Evolutionary conservation across 768 basidiomycete genomes (phyloP).

Genomic region (Symmetrospora coprosmae): DNA sequence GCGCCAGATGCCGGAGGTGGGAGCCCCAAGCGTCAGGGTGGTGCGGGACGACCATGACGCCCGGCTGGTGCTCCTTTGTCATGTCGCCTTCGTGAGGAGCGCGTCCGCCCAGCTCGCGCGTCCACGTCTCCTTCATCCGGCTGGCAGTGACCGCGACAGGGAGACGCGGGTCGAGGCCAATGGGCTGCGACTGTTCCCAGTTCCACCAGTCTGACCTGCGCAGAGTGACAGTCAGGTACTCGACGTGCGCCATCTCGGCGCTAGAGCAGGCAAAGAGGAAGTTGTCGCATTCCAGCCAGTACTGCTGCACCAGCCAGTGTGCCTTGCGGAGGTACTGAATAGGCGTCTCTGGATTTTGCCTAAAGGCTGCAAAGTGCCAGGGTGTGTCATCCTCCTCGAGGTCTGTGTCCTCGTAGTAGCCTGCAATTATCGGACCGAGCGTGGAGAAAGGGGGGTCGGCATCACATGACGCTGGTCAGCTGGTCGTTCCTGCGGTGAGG

Average conservation of each 20-base stretch:
- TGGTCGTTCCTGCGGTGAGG: no score
- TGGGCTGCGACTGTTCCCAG: not conserved
- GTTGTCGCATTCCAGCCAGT: conserved; percentile 21
- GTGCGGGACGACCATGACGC: not conserved
- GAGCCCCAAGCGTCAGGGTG: conserved; percentile 14
- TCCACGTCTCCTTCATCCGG: conserved; percentile 16
- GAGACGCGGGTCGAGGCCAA: conserved; percentile 12
- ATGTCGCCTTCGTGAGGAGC: no score
- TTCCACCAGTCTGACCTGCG: conserved; percentile 12
- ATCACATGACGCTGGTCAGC: not conserved
- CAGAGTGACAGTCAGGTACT: conserved; percentile 8
- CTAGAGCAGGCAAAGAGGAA: not conserved
- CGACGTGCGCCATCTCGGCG: conserved; percentile 7
- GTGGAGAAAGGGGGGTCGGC: not conserved
- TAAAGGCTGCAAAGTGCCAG: conserved; percentile 10
- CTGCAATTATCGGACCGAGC: not conserved
- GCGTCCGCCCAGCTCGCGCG: not conserved
- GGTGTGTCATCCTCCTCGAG: conserved; percentile 16
- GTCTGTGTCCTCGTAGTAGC: not conserved
- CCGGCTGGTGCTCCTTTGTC: no score
- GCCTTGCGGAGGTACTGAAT: not conserved
- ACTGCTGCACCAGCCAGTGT: conserved; percentile 14
- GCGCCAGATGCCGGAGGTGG: conserved; percentile 1
- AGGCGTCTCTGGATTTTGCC: conserved; percentile 3
- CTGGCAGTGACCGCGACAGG: conserved; percentile 5